These are phyloP conservation scores for Phascolomyces articulosus DNA, from an alignment of 371 early-diverging fungal genomes.

Conservation along the genomic window DNA sequence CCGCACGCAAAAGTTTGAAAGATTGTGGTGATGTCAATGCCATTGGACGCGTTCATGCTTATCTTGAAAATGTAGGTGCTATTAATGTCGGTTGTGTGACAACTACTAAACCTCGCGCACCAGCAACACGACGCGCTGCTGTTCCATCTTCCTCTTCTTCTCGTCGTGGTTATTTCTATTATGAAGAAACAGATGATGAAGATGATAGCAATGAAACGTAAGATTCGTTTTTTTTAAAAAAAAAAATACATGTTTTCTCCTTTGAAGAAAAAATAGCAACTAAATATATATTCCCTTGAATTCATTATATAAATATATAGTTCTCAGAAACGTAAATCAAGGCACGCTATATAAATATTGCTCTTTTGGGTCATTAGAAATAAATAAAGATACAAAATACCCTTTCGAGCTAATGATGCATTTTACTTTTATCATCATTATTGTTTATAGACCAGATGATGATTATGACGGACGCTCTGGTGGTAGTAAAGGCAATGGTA, in stretches of 20 bases:
- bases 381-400: too few species aligned
- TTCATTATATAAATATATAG: background rate
- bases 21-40: slow-evolving; percentile 93
- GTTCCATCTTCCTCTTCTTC: background rate
- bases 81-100: slow-evolving; percentile 67
- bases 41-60: slow-evolving; percentile 85
- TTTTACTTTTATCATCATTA: too few species aligned
- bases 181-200: slow-evolving; percentile 6
- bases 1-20: slow-evolving; percentile 37
- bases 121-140: background rate
- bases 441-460: slow-evolving; percentile 11
- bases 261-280: too few species aligned
- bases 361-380: background rate
- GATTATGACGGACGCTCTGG: slow-evolving; percentile 8
- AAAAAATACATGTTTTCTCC: background rate
- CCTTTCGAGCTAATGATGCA: too few species aligned
- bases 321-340: slow-evolving; percentile 10
- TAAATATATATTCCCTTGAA: background rate
- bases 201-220: slow-evolving; percentile 3
- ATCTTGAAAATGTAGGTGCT: slow-evolving; percentile 74
- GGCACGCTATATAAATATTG: background rate
- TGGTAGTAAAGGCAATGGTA: background rate
- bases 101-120: background rate
- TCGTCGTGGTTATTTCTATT: background rate
- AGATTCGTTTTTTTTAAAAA: background rate